A percentile compares a stretch with the other conserved stretches of the same genome.
Evolutionary conservation across 108 stramenopile species (phyloP).

Genomic region (Stephanodiscus triporus): DNA sequence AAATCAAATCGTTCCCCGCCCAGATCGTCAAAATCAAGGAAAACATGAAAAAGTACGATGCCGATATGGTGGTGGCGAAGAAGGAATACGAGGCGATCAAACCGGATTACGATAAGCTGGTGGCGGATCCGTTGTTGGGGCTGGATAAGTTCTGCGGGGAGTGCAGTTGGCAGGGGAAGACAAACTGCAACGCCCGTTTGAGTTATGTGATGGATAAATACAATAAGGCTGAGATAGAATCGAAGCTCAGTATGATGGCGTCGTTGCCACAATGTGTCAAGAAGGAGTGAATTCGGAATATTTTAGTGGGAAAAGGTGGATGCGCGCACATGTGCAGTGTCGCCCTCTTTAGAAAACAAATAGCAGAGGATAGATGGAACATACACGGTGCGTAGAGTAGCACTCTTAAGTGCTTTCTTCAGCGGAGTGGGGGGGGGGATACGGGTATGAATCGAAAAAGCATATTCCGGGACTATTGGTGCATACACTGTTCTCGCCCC

Average conservation of each 20-base stretch:
- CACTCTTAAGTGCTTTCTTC: too few species aligned
- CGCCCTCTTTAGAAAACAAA: too few species aligned
- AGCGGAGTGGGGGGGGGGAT: too few species aligned
- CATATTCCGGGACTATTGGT: too few species aligned
- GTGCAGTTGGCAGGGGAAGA: conserved; percentile 21
- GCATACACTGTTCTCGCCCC: too few species aligned
- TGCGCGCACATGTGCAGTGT: too few species aligned
- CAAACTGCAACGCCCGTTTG: conserved; percentile 19
- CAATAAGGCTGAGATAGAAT: background rate
- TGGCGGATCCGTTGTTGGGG: conserved; percentile 30
- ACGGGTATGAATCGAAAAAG: too few species aligned
- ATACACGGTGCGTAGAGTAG: too few species aligned
- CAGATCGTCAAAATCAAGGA: conserved; percentile 36
- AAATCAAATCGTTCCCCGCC: conserved; percentile 32
- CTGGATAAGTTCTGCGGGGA: conserved; percentile 34
- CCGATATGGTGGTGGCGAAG: conserved; percentile 43
- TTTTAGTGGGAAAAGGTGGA: too few species aligned
- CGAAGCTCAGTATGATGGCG: conserved; percentile 25
- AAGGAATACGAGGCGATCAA: conserved; percentile 47
- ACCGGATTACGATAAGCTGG: conserved; percentile 55
- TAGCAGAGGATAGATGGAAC: too few species aligned
- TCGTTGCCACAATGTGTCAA: conserved; percentile 7
- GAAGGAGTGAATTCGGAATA: conserved; percentile 11
- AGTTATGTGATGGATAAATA: conserved; percentile 31
- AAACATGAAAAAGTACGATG: conserved; percentile 22